Evolutionary conservation across 2,329 filamentous ascomycete species (phyloP).

Genomic region (Colletotrichum nymphaeae): DNA sequence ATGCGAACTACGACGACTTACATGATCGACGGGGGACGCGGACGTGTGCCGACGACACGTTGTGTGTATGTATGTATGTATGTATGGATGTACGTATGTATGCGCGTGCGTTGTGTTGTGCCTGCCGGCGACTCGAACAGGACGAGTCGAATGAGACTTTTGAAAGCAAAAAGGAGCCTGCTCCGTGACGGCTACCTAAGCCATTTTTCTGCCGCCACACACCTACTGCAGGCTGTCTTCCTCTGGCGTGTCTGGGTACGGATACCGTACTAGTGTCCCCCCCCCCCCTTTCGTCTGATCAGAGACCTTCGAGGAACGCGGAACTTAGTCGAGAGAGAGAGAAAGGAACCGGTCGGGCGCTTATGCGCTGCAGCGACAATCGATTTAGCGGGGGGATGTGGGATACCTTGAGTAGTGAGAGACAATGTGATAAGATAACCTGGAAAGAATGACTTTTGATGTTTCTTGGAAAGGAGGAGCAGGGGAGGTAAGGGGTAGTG

Average conservation of each 20-base stretch:
- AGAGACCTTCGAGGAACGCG: background rate
- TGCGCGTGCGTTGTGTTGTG: background rate
- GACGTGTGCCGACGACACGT: background rate
- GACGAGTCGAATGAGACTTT: background rate
- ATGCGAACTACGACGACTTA: background rate
- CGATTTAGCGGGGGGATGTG: background rate
- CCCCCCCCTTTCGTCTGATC: background rate
- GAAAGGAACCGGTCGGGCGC: background rate
- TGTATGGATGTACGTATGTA: too few relatives aligned
- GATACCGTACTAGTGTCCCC: background rate
- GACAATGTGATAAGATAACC: too few relatives aligned
- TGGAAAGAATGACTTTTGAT: too few relatives aligned
- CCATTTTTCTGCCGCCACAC: background rate
- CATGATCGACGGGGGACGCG: background rate
- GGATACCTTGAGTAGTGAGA: too few relatives aligned
- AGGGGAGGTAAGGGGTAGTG: background rate
- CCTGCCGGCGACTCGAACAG: background rate
- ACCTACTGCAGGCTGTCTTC: too few relatives aligned
- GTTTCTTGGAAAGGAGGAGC: too few relatives aligned
- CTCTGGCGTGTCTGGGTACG: too few relatives aligned
- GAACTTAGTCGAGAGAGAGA: too few relatives aligned
- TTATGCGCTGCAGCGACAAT: conserved; percentile 16
- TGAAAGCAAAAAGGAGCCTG: background rate
- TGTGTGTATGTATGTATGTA: background rate
- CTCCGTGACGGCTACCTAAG: too few relatives aligned